phyloP scores from a whole-genome alignment of 2,329 filamentous ascomycete genomes.

The Ceratocystis albifundus region DNA sequence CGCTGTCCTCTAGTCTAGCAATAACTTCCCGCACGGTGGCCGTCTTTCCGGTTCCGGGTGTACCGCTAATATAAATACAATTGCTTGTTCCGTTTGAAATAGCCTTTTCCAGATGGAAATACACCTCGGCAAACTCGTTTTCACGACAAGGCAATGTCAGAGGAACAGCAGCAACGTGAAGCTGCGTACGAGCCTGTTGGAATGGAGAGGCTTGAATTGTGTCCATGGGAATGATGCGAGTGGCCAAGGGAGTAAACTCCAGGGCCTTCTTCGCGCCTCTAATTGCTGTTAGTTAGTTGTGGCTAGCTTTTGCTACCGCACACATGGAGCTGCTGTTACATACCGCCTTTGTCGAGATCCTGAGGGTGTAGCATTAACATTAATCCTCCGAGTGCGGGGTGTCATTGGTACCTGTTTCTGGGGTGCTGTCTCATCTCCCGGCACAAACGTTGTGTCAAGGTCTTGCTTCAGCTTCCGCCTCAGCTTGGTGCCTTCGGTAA shows the following conservation, averaged over 20 bases:
- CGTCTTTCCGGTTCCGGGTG: slow-evolving; percentile 92
- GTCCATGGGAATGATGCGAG: slow-evolving; percentile 64
- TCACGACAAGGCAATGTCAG: slow-evolving; percentile 82
- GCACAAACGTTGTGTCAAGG: neutral
- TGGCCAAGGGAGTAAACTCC: slow-evolving; percentile 92
- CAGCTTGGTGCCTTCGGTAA: slow-evolving; percentile 62
- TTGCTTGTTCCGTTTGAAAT: slow-evolving; percentile 88
- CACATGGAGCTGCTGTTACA: neutral
- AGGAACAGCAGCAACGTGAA: slow-evolving; percentile 91
- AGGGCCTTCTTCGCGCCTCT: slow-evolving; percentile 50
- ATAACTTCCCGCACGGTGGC: slow-evolving; percentile 95
- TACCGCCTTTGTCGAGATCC: slow-evolving; percentile 19
- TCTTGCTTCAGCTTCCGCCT: slow-evolving; percentile 34
- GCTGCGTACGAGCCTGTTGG: slow-evolving; percentile 72
- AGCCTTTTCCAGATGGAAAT: slow-evolving; percentile 84
- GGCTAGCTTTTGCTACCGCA: neutral
- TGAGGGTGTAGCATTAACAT: slow-evolving; percentile 4
- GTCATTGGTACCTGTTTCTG: slow-evolving; percentile 15
- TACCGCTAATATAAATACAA: slow-evolving; percentile 99
- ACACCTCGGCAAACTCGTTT: slow-evolving; percentile 81
- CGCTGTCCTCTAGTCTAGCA: slow-evolving; percentile 73
- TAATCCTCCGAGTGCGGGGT: slow-evolving; percentile 16
- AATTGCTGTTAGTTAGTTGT: neutral
- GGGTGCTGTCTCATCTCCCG: neutral
- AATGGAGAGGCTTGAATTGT: slow-evolving; percentile 75